phyloP scores from a whole-genome alignment of 2,329 filamentous ascomycete species.

The Cyanodermella asteris region DNA sequence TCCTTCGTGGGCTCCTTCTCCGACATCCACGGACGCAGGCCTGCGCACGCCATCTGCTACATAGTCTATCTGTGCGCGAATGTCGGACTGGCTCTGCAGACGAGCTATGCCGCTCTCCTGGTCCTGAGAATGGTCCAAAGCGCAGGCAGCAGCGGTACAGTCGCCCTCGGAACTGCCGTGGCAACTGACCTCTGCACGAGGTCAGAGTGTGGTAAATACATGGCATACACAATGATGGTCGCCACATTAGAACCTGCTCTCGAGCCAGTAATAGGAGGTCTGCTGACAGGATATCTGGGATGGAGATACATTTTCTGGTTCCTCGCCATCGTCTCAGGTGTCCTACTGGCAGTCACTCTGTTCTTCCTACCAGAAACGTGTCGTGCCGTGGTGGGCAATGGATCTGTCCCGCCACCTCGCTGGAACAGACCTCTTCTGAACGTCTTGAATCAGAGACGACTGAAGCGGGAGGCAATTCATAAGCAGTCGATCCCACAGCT shows the following conservation, averaged over 20 bases:
- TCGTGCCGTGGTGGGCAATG: conserved; percentile 18
- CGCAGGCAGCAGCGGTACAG: conserved; percentile 36
- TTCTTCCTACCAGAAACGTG: conserved; percentile 16
- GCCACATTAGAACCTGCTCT: conserved; percentile 12
- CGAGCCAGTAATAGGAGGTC: conserved; percentile 16
- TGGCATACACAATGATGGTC: conserved; percentile 29
- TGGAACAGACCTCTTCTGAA: conserved; percentile 9
- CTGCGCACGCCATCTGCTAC: conserved; percentile 37
- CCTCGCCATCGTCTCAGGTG: conserved; percentile 11
- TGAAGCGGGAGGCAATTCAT: too few relatives aligned
- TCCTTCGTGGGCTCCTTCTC: conserved; percentile 39
- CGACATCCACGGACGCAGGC: conserved; percentile 37
- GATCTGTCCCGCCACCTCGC: conserved; percentile 11
- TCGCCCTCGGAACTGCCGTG: conserved; percentile 47
- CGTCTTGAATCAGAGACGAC: conserved; percentile 9
- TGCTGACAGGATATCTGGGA: conserved; percentile 16
- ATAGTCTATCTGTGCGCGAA: conserved; percentile 35
- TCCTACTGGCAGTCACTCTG: conserved; percentile 2
- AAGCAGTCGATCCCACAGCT: too few relatives aligned
- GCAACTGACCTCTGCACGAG: conserved; percentile 48
- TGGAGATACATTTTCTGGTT: conserved; percentile 25
- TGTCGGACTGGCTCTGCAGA: conserved; percentile 36
- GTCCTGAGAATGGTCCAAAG: conserved; percentile 41
- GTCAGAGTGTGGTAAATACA: conserved; percentile 48
- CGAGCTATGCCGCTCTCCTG: conserved; percentile 34